These are phyloP conservation scores for Fusarium burgessii DNA, from an alignment of 2,329 filamentous ascomycete species.

Conservation along the genomic window DNA sequence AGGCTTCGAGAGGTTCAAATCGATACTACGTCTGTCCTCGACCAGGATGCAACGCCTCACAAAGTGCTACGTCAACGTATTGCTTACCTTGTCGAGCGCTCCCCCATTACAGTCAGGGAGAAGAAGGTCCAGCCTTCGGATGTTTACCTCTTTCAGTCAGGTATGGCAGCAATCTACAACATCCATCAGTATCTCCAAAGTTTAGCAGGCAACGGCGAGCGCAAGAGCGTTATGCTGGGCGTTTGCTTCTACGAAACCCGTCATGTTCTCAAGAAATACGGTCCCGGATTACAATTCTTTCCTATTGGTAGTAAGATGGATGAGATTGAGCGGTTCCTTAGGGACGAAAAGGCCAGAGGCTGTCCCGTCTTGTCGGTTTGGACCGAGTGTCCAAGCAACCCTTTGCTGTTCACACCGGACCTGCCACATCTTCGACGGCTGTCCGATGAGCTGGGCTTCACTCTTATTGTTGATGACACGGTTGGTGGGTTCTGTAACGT, in stretches of 20 bases:
- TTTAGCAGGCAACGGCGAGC: not conserved
- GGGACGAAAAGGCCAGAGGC: not conserved
- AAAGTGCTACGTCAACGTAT: not conserved
- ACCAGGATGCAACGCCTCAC: not conserved
- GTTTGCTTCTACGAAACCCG: not conserved
- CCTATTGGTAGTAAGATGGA: not conserved
- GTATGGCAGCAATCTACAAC: not conserved
- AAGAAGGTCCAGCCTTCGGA: not conserved
- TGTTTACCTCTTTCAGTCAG: not conserved
- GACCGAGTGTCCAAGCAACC: not conserved
- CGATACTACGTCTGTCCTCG: not conserved
- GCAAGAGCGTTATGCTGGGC: not conserved
- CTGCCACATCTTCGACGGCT: not conserved
- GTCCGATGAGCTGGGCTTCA: not conserved
- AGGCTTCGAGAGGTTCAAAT: not conserved
- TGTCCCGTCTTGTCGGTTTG: not conserved
- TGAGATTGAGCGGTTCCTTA: not conserved
- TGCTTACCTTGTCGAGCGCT: not conserved
- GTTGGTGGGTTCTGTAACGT: not conserved
- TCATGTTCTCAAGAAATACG: not conserved
- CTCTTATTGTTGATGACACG: not conserved
- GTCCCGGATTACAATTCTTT: not conserved
- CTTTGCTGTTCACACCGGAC: not conserved
- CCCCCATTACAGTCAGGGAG: not conserved
- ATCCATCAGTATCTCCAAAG: not conserved